Evolutionary conservation across 805 yeast genomes (phyloP).

Genomic region (Ogataea wickerhamii): DNA sequence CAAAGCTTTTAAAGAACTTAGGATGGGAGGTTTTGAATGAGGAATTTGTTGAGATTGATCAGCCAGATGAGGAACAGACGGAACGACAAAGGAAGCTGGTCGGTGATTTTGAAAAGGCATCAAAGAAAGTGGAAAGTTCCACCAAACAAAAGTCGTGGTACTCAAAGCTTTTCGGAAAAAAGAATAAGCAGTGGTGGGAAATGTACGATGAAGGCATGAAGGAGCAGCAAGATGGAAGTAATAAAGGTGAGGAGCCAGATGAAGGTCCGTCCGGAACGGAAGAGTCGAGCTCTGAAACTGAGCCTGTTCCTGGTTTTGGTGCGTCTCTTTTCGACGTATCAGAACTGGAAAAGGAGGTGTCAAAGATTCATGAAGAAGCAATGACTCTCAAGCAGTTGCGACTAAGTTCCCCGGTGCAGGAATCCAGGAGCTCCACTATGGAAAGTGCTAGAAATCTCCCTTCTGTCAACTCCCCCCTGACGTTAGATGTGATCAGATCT

Average conservation of each 20-base stretch:
- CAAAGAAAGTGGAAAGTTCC: conserved; percentile 45
- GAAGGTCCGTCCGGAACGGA: conserved; percentile 14
- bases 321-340: conserved; percentile 43
- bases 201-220: conserved; percentile 40
- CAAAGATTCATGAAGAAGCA: conserved; percentile 40
- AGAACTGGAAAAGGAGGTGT: conserved; percentile 42
- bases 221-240: conserved; percentile 25
- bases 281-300: neutral
- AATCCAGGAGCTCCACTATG: neutral
- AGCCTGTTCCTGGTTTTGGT: neutral
- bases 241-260: conserved; percentile 13
- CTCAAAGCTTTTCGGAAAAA: conserved; percentile 40
- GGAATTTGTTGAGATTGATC: conserved; percentile 93
- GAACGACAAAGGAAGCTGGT: conserved; percentile 81
- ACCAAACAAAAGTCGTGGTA: conserved; percentile 45
- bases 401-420: conserved; percentile 8
- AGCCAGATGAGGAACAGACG: conserved; percentile 84
- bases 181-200: conserved; percentile 56
- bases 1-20: conserved; percentile 61
- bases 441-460: neutral
- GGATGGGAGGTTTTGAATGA: conserved; percentile 85
- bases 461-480: neutral
- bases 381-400: conserved; percentile 20
- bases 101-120: conserved; percentile 82
- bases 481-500: conserved; percentile 1